These are phyloP conservation scores for Phytophthora hibernalis DNA, from an alignment of 352 stramenopile species.

Conservation along the genomic window DNA sequence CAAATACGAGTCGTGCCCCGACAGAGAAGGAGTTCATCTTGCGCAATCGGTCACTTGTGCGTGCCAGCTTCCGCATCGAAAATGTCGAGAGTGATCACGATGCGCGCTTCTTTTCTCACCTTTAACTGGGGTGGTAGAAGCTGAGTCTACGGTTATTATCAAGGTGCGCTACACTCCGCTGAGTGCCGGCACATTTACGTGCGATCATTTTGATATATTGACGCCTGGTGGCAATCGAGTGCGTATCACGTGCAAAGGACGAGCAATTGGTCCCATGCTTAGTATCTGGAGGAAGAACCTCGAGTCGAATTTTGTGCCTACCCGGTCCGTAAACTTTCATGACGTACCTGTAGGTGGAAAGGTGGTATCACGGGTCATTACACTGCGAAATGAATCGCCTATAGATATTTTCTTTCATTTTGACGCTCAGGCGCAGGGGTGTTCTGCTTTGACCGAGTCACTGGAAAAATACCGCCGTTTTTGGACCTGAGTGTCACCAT, in stretches of 20 bases:
- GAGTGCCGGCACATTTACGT: constrained; percentile 89
- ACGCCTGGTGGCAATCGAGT: constrained; percentile 90
- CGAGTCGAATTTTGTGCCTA: constrained; percentile 72
- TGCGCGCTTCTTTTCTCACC: constrained; percentile 88
- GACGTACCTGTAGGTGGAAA: constrained; percentile 75
- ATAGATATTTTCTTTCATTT: constrained; percentile 84
- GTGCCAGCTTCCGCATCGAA: constrained; percentile 75
- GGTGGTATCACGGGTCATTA: constrained; percentile 73
- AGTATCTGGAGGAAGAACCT: constrained; percentile 88
- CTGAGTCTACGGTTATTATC: constrained; percentile 75
- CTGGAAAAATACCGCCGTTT: constrained; percentile 81
- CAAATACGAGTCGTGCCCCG: constrained; percentile 45
- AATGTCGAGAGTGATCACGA: constrained; percentile 88
- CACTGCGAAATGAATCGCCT: constrained; percentile 82
- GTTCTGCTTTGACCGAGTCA: constrained; percentile 87
- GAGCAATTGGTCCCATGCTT: constrained; percentile 64
- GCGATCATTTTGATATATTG: constrained; percentile 90
- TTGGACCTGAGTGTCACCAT: constrained; percentile 86
- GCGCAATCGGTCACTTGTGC: constrained; percentile 91
- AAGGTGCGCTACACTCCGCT: constrained; percentile 83
- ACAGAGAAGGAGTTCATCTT: constrained; percentile 88
- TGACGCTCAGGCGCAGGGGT: constrained; percentile 73
- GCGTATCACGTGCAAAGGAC: constrained; percentile 74
- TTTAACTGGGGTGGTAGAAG: constrained; percentile 65
- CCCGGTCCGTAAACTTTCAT: constrained; percentile 90